phyloP scores from a whole-genome alignment of 257 asterid species.

The Primulina tabacum region DNA sequence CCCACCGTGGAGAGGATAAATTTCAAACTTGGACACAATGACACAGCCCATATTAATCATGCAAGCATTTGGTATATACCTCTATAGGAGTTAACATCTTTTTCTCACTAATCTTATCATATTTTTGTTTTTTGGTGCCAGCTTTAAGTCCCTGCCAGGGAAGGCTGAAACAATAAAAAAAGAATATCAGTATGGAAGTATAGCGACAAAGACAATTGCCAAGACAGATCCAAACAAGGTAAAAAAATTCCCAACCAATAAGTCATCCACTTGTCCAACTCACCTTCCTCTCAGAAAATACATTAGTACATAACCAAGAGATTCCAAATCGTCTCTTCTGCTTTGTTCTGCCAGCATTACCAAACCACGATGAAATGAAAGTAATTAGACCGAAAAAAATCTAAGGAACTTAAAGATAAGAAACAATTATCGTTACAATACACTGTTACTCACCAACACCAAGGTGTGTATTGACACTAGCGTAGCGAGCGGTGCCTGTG shows the following conservation, averaged over 20 bases:
- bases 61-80: constrained; percentile 27
- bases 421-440: too few relatives aligned
- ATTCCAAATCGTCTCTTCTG: constrained; percentile 48
- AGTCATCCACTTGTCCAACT: not conserved
- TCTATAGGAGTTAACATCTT: constrained; percentile 55
- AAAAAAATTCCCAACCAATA: not conserved
- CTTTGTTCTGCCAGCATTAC: constrained; percentile 38
- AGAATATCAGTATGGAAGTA: not conserved
- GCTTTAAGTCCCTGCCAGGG: constrained; percentile 66
- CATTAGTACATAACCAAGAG: constrained; percentile 49
- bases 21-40: not conserved
- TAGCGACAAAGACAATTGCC: not conserved
- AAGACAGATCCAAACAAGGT: not conserved
- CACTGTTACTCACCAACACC: constrained; percentile 44
- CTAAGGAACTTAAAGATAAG: not conserved
- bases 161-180: constrained; percentile 32
- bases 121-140: constrained; percentile 55
- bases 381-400: not conserved
- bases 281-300: constrained; percentile 50
- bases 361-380: not conserved
- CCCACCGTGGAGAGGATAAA: not conserved
- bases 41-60: not conserved
- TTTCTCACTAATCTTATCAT: constrained; percentile 56
- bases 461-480: constrained; percentile 55
- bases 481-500: constrained; percentile 59